Conservation (phyloP, 2,329 filamentous ascomycete species). For the Alternaria sp. region DNA sequence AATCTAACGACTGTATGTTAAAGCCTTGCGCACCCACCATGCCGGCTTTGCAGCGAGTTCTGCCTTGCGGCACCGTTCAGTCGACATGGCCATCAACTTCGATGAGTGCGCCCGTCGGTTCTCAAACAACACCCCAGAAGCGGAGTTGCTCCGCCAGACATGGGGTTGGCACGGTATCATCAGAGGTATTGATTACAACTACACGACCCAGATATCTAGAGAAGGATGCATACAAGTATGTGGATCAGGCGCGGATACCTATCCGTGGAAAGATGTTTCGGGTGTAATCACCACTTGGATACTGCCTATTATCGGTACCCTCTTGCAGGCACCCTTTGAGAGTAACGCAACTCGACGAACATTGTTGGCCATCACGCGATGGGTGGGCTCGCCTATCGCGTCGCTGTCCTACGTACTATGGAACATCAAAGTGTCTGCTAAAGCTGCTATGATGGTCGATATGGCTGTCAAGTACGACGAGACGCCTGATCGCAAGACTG, state of each 20-base stretch:
- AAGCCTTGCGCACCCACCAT: neutral
- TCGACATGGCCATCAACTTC: conserved; percentile 3
- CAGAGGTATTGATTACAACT: conserved; percentile 19
- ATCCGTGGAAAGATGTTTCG: conserved; percentile 45
- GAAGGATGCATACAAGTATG: conserved; percentile 49
- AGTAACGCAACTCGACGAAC: conserved; percentile 53
- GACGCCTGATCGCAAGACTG: conserved; percentile 36
- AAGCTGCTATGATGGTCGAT: conserved; percentile 53
- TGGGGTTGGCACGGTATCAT: conserved; percentile 36
- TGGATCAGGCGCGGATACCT: conserved; percentile 43
- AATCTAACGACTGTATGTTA: neutral
- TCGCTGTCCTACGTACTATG: conserved; percentile 52
- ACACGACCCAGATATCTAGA: conserved; percentile 42
- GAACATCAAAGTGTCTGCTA: conserved; percentile 54
- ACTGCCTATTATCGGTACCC: conserved; percentile 50
- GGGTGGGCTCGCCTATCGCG: conserved; percentile 52
- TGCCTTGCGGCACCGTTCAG: neutral
- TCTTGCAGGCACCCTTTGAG: conserved; percentile 55
- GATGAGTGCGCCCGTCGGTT: conserved; percentile 11
- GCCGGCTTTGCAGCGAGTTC: neutral
- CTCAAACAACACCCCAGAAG: conserved; percentile 5
- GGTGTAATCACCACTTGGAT: conserved; percentile 54
- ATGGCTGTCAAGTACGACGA: conserved; percentile 49
- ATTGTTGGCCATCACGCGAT: conserved; percentile 48
- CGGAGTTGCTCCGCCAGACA: conserved; percentile 17